Evolutionary conservation across 768 basidiomycete species (phyloP).

Genomic region (Amanita polypyramis): DNA sequence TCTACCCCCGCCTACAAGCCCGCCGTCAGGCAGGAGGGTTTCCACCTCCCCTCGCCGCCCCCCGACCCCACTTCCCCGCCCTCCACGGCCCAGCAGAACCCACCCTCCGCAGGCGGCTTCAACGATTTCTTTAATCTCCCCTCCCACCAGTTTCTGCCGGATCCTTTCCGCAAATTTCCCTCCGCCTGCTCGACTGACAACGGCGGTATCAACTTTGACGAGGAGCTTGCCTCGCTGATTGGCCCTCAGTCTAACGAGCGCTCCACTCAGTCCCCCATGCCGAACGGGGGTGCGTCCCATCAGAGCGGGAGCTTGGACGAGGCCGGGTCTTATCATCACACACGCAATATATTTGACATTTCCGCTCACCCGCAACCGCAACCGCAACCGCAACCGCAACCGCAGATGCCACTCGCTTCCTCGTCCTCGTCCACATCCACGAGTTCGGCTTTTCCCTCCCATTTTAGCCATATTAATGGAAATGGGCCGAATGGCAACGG

Average conservation of each 20-base stretch:
- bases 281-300: neutral
- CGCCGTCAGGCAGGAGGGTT: constrained; percentile 64
- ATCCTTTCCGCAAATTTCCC: constrained; percentile 46
- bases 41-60: constrained; percentile 47
- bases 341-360: constrained; percentile 30
- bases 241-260: constrained; percentile 10
- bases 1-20: constrained; percentile 32
- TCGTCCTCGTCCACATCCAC: no score
- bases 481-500: neutral
- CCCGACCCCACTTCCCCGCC: constrained; percentile 15
- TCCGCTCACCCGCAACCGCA: constrained; percentile 10
- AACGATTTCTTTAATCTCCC: constrained; percentile 30
- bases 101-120: constrained; percentile 17
- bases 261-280: constrained; percentile 5
- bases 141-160: constrained; percentile 35
- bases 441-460: neutral
- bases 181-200: constrained; percentile 15
- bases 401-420: neutral
- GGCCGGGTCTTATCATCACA: constrained; percentile 8
- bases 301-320: neutral
- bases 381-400: neutral
- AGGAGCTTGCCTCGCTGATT: constrained; percentile 53
- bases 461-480: neutral
- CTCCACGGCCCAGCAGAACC: constrained; percentile 13
- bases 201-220: constrained; percentile 44